Evolutionary conservation across 2,329 filamentous ascomycete genomes (phyloP).

Genomic region (Sclerotinia spermophila): DNA sequence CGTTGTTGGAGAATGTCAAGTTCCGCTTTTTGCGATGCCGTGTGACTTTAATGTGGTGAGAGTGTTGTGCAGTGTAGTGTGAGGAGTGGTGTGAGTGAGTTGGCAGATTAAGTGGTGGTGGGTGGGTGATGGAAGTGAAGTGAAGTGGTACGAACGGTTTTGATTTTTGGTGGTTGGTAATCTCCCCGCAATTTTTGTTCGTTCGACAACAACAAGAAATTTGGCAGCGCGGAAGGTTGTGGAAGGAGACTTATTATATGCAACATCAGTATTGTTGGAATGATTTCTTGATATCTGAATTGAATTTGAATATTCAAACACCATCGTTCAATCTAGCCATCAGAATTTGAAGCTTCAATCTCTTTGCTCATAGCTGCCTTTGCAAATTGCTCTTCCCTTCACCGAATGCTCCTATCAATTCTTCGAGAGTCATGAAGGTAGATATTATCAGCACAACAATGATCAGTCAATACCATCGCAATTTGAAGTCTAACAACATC

Average conservation of each 20-base stretch:
- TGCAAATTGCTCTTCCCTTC: not conserved
- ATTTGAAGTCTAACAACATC: not conserved
- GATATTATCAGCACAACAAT: not conserved
- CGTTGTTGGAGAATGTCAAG: too few species aligned
- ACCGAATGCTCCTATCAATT: too few species aligned
- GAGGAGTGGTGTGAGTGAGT: slow-evolving; percentile 2
- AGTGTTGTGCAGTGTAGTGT: not conserved
- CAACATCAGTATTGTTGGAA: not conserved
- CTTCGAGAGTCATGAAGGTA: not conserved
- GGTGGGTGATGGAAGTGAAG: not conserved
- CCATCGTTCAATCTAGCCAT: too few species aligned
- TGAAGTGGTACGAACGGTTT: not conserved
- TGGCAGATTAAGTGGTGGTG: not conserved
- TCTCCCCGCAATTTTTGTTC: not conserved
- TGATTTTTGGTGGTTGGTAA: not conserved
- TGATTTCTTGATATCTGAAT: not conserved
- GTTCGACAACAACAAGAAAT: not conserved
- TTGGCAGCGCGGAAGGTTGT: not conserved
- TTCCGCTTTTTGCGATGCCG: not conserved
- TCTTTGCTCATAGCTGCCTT: not conserved
- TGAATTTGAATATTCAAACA: not conserved
- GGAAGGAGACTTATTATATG: not conserved
- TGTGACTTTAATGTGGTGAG: not conserved
- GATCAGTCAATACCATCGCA: not conserved
- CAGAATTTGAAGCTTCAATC: not conserved